Conservation (phyloP, 2,329 filamentous ascomycete species). For the Teratosphaeria gauchensis region DNA sequence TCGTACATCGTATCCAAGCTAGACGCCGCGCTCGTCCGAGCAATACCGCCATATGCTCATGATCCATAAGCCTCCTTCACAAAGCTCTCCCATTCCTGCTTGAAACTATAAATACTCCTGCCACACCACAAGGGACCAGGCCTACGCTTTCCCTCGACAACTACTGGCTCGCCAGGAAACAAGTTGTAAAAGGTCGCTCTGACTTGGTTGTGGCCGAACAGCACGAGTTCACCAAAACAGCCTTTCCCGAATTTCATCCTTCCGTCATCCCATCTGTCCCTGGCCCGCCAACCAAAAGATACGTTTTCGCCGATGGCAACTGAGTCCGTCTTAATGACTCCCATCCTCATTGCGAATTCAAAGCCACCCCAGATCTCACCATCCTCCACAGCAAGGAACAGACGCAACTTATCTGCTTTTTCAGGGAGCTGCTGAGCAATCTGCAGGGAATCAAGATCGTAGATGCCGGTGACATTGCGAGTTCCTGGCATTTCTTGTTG, state of each 20-base stretch:
- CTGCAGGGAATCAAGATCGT: conserved; percentile 27
- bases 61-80: conserved; percentile 2
- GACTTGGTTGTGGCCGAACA: conserved; percentile 14
- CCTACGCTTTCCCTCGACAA: conserved; percentile 17
- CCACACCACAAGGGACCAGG: conserved; percentile 5
- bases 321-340: conserved; percentile 34
- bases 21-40: not conserved
- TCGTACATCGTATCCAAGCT: not conserved
- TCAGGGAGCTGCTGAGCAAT: conserved; percentile 11
- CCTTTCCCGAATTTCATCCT: conserved; percentile 23
- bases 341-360: conserved; percentile 32
- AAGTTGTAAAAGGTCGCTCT: conserved; percentile 18
- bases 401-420: conserved; percentile 18
- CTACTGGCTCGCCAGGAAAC: conserved; percentile 15
- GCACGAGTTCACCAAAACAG: conserved; percentile 26
- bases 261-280: conserved; percentile 15
- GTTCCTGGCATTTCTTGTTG: conserved; percentile 1
- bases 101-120: conserved; percentile 6
- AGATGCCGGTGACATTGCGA: conserved; percentile 35
- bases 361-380: conserved; percentile 39
- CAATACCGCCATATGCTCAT: not conserved
- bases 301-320: conserved; percentile 9
- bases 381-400: conserved; percentile 31
- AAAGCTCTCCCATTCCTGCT: conserved; percentile 5
- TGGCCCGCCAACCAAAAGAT: conserved; percentile 24